Evolutionary conservation across 208 protist genomes (phyloP).

Genomic region (Kentomonas sorsogonicus): DNA sequence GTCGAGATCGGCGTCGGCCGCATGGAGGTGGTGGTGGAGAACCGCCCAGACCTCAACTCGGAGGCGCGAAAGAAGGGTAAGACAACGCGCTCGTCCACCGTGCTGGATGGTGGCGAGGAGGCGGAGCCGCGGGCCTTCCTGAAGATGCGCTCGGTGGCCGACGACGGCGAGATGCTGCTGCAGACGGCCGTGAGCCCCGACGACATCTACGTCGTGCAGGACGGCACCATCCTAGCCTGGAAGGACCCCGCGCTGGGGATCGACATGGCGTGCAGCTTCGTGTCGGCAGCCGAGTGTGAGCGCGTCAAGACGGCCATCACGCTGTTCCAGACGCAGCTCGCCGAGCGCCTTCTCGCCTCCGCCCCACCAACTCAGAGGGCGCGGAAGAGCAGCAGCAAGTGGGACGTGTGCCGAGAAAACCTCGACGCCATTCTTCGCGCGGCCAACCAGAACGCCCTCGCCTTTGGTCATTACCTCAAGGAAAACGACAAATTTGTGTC

Average conservation of each 20-base stretch:
- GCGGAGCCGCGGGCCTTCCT: no score
- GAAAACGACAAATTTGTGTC: conserved; percentile 37
- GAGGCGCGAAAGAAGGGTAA: no score
- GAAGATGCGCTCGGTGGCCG: conserved; percentile 46
- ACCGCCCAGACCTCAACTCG: no score
- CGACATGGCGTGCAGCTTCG: conserved; percentile 73
- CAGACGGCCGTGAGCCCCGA: conserved; percentile 47
- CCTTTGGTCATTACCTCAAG: conserved; percentile 58
- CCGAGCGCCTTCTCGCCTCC: conserved; percentile 4
- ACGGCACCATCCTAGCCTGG: conserved; percentile 69
- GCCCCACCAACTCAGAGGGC: conserved; percentile 1
- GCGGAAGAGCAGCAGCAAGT: conserved; percentile 21
- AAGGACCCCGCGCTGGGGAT: conserved; percentile 51
- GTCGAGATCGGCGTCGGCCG: no score
- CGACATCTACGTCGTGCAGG: conserved; percentile 67
- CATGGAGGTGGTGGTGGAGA: no score
- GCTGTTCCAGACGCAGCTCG: conserved; percentile 34
- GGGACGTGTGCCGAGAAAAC: conserved; percentile 48
- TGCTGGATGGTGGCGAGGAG: no score
- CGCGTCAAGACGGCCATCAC: conserved; percentile 36
- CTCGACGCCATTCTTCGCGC: conserved; percentile 48
- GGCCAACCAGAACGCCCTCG: conserved; percentile 33
- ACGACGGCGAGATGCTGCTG: conserved; percentile 51
- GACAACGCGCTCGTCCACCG: no score
- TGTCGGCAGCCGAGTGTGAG: conserved; percentile 55